Evolutionary conservation across 73 alveolate species (phyloP), one percentile per base, ranked within the genome.

Genomic region (Paramecium caudatum): DNA sequence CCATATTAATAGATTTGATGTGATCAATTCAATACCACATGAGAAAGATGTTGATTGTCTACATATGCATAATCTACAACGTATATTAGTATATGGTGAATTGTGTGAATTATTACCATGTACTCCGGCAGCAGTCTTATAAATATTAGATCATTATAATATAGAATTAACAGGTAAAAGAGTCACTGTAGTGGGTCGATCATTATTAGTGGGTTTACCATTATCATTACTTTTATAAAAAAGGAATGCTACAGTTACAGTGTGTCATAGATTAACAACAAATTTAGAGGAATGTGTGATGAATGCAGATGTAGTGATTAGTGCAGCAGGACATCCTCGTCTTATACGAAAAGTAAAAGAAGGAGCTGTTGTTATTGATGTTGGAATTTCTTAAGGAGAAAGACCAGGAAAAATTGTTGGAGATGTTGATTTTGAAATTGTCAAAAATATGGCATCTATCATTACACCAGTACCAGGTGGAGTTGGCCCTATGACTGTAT

Each of bases 391-490:
- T 48, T 41, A 86, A 62, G 93, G 83, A 1, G 83, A 86, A 34
- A 37, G 16, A 19, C 32, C n/a, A 55, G 80, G 80, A 8, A 86
- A 48, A 23, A 65, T 86, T 9, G 90, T 86, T 2, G 93, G 93
- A 1, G 93, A 86, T 86, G 93, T 86, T 5, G 80, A 86, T 62
- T 86, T 86, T 63, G 90, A 86, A 25, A 39, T 19, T 19, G 90
- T 86, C 15, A 63, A 30, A 61, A 86, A 86, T 34, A 37, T 50
- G 30, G 95, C 95, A 23, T 61, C 92, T 1, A 36, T 61, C 30
- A 91, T 95, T 21, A 95, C 98, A 15, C 98, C 98, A 5, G 98
- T 95, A 16, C 98, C 98, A 25, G 98, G 98, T 16, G 98, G 98
- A 2, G 96, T 95, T 5, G 98, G 98, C 7, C 98, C 98, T 5